Conservation (phyloP, 345 rosid genomes). For the Zanthoxylum bungeanum region DNA sequence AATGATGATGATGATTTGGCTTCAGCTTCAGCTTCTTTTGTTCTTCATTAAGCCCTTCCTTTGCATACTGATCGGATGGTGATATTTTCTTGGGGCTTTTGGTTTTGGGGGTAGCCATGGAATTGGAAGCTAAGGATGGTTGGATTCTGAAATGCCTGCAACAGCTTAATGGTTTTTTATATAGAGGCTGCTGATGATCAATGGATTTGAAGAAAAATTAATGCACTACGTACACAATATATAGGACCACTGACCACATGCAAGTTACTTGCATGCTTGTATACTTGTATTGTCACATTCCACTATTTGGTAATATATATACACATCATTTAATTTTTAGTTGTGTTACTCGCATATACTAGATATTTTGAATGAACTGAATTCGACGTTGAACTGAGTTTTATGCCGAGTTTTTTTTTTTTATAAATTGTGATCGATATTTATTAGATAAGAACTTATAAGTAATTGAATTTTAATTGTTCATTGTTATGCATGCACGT, state of each 20-base stretch:
- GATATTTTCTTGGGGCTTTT: neutral
- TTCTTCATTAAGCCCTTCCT: neutral
- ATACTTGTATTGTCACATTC: slow-evolving; percentile 2
- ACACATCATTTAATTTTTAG: too few species aligned
- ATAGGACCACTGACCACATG: slow-evolving; percentile 15
- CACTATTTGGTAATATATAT: neutral
- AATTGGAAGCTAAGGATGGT: neutral
- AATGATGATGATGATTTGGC: neutral
- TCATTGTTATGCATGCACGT: too few species aligned
- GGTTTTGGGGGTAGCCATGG: slow-evolving; percentile 13
- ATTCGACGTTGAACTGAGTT: too few species aligned
- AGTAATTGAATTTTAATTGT: too few species aligned
- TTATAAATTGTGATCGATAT: too few species aligned
- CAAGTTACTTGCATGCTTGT: neutral
- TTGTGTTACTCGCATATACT: too few species aligned
- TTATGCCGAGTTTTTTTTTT: too few species aligned
- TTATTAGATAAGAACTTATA: too few species aligned
- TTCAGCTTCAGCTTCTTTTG: neutral
- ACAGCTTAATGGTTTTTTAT: neutral
- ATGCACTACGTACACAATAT: neutral
- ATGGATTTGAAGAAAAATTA: neutral
- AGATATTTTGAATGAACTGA: too few species aligned
- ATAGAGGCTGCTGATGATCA: neutral
- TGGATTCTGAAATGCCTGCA: neutral
- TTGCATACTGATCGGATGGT: neutral